Percentiles rank a stretch among this genome's conserved stretches.
phyloP scores from a whole-genome alignment of 805 yeast species.

The Blastobotrys chiropterorum region DNA sequence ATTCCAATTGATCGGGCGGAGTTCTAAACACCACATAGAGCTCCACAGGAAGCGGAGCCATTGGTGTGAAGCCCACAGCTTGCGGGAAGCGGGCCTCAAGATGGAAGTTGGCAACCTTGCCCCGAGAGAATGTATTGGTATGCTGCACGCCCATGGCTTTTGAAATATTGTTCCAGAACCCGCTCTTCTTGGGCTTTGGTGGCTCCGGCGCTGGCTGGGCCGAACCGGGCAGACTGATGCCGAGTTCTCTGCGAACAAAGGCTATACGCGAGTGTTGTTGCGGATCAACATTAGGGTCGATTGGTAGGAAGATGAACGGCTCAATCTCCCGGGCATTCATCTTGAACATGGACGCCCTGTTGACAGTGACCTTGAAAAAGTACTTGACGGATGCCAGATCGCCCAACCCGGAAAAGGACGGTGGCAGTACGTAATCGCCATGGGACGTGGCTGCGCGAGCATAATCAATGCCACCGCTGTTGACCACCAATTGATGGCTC shows the following conservation, averaged over 20 bases:
- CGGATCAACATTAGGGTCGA: conserved; percentile 21
- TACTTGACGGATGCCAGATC: conserved; percentile 36
- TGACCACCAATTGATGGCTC: not conserved
- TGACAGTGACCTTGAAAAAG: conserved; percentile 56
- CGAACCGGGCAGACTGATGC: conserved; percentile 5
- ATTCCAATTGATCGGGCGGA: conserved; percentile 11
- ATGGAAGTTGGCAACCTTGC: conserved; percentile 22
- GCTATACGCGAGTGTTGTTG: conserved; percentile 26
- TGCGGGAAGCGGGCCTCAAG: conserved; percentile 46
- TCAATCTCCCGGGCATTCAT: conserved; percentile 41
- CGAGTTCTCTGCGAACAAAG: conserved; percentile 36
- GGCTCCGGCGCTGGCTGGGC: conserved; percentile 6
- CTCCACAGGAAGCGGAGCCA: conserved; percentile 27
- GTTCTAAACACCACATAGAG: conserved; percentile 16
- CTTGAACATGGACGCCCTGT: conserved; percentile 43
- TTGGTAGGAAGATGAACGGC: conserved; percentile 51
- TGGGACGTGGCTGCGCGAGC: conserved; percentile 16
- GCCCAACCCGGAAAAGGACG: conserved; percentile 28
- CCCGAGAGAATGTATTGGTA: conserved; percentile 5
- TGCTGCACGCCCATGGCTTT: conserved; percentile 10
- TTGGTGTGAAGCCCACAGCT: conserved; percentile 44
- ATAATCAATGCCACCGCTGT: conserved; percentile 14
- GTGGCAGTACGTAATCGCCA: conserved; percentile 25
- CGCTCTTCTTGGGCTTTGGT: conserved; percentile 16
- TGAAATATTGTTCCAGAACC: conserved; percentile 9